A percentile compares a stretch with the other conserved stretches of the same genome.
Conservation (phyloP, 805 yeast genomes). For the Tetrapisispora iriomotensis region DNA sequence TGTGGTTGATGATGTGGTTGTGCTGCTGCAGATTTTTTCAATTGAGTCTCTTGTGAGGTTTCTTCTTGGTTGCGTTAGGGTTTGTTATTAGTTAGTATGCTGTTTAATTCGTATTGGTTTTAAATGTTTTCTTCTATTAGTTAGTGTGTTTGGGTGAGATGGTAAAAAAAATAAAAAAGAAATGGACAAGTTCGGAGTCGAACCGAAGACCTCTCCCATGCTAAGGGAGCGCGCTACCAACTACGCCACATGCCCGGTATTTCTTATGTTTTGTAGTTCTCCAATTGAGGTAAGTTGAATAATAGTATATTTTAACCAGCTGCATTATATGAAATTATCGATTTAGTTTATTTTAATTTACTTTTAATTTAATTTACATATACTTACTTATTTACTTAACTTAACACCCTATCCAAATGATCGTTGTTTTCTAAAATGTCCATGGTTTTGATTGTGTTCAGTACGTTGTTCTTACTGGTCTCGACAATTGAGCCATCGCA, state of each 20-base stretch:
- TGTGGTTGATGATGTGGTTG: too few relatives aligned
- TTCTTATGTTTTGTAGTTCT: not conserved
- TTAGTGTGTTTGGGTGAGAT: too few relatives aligned
- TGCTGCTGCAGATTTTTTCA: too few relatives aligned
- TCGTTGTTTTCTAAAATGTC: conserved; percentile 80
- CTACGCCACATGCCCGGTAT: conserved; percentile 8
- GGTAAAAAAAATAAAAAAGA: conserved; percentile 2
- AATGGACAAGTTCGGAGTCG: conserved; percentile 9
- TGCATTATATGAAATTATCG: too few relatives aligned
- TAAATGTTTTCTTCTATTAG: too few relatives aligned
- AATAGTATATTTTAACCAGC: too few relatives aligned
- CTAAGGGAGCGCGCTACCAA: conserved; percentile 13
- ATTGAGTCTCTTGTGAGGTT: too few relatives aligned
- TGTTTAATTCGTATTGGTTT: too few relatives aligned
- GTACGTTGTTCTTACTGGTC: conserved; percentile 67
- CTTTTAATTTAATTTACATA: not conserved
- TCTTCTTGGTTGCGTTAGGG: too few relatives aligned
- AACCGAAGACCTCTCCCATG: conserved; percentile 13
- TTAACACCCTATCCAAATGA: conserved; percentile 37
- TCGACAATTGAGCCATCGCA: conserved; percentile 81
- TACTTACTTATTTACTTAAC: conserved; percentile 12
- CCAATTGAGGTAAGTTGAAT: too few relatives aligned
- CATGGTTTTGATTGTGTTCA: conserved; percentile 69
- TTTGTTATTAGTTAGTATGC: too few relatives aligned
- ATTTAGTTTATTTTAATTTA: not conserved